phyloP scores from a whole-genome alignment of 2,329 filamentous ascomycete genomes.

The Bipolaris sorokiniana region DNA sequence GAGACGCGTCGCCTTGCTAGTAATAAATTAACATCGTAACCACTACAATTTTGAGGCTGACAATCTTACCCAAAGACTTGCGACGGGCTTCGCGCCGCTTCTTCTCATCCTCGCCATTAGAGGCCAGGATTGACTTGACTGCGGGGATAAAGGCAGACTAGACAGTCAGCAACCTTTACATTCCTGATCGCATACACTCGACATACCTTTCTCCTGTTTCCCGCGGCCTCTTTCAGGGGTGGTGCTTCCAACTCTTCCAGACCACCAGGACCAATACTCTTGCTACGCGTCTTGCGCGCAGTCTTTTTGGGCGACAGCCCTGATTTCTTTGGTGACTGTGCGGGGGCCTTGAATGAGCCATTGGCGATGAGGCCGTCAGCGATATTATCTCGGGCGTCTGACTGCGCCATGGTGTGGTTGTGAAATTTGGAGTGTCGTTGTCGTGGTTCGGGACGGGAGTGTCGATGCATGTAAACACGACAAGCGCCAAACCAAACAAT shows the following conservation, averaged over 20 bases:
- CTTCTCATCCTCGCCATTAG: constrained; percentile 61
- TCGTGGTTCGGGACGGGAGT: constrained; percentile 10
- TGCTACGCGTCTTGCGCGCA: constrained; percentile 69
- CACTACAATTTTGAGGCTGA: neutral
- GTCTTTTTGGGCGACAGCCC: constrained; percentile 29
- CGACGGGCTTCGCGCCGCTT: constrained; percentile 85
- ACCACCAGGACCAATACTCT: constrained; percentile 93
- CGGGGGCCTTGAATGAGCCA: constrained; percentile 32
- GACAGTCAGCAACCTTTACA: constrained; percentile 23
- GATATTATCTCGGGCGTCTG: constrained; percentile 75
- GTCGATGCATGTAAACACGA: constrained; percentile 20
- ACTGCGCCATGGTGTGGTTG: constrained; percentile 39
- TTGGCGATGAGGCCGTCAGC: constrained; percentile 47
- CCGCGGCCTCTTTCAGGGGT: constrained; percentile 70
- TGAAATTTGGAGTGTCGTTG: constrained; percentile 6
- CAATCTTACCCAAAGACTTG: constrained; percentile 75
- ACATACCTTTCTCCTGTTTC: constrained; percentile 79
- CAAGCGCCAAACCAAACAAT: constrained; percentile 21
- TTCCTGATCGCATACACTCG: neutral
- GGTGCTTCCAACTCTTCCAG: constrained; percentile 88
- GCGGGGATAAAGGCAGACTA: constrained; percentile 56
- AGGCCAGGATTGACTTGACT: constrained; percentile 62
- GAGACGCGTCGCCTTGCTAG: constrained; percentile 86
- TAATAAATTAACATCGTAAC: constrained; percentile 17
- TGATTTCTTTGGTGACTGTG: constrained; percentile 34